These are phyloP conservation scores for Excoecaria agallocha DNA, from an alignment of 345 rosid species.

Conservation along the genomic window DNA sequence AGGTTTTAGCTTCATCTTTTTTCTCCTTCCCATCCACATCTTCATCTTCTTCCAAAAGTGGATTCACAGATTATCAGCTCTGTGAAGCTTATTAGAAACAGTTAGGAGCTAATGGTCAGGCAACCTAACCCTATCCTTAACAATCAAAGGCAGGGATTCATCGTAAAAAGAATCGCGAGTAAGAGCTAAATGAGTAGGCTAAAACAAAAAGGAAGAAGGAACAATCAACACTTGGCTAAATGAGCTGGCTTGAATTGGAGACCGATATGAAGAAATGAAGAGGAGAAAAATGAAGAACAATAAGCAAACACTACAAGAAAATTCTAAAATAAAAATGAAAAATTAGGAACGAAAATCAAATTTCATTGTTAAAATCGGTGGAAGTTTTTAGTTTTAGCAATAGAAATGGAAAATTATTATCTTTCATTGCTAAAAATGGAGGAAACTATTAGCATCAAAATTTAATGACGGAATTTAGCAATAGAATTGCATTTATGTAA, in stretches of 20 bases:
- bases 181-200: conserved; percentile 35
- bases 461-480: too few species aligned
- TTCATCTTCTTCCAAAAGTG: too few species aligned
- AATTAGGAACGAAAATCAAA: too few species aligned
- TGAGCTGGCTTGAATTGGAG: conserved; percentile 42
- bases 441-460: too few species aligned
- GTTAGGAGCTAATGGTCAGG: conserved; percentile 78
- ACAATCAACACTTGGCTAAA: conserved; percentile 60
- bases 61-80: conserved; percentile 29
- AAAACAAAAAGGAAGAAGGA: conserved; percentile 42
- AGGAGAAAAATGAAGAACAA: conserved; percentile 61
- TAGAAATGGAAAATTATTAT: too few species aligned
- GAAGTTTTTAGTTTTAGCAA: too few species aligned
- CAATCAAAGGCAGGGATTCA: conserved; percentile 29
- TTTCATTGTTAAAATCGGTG: too few species aligned
- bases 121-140: conserved; percentile 65
- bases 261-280: conserved; percentile 59
- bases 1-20: too few species aligned
- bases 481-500: too few species aligned
- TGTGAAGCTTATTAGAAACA: conserved; percentile 35
- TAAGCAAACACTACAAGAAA: conserved; percentile 41
- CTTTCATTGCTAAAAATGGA: too few species aligned
- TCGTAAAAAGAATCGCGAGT: conserved; percentile 37
- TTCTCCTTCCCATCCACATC: too few species aligned
- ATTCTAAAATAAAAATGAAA: too few species aligned